phyloP scores from a whole-genome alignment of 108 stramenopile genomes.

The Asterionellopsis glacialis region DNA sequence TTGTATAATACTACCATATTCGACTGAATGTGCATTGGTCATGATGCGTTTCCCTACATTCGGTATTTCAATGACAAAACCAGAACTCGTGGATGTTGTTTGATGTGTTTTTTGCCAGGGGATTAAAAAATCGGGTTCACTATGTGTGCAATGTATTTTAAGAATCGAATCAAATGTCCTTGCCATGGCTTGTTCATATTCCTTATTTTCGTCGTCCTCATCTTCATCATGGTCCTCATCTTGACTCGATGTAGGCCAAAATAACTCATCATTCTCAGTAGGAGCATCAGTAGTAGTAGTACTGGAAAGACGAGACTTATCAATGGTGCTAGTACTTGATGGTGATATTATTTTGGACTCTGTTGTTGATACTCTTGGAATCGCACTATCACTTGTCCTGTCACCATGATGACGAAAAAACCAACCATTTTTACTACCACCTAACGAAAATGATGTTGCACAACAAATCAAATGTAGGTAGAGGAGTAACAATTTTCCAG shows the following conservation, averaged over 20 bases:
- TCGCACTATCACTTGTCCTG: too few species aligned
- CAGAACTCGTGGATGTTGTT: constrained; percentile 35
- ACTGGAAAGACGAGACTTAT: too few species aligned
- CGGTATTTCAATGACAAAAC: constrained; percentile 42
- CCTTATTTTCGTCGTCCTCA: constrained; percentile 21
- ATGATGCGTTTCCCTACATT: constrained; percentile 35
- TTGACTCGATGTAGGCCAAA: neutral
- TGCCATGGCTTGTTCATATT: constrained; percentile 9
- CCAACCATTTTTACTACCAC: too few species aligned
- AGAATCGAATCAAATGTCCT: constrained; percentile 40
- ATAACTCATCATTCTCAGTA: too few species aligned
- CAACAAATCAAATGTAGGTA: too few species aligned
- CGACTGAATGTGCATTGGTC: constrained; percentile 63
- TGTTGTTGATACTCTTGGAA: too few species aligned
- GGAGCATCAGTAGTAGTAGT: too few species aligned
- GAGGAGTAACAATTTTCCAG: too few species aligned
- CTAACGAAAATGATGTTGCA: too few species aligned
- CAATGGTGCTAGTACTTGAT: too few species aligned
- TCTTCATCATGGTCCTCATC: constrained; percentile 4
- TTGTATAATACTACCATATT: constrained; percentile 50
- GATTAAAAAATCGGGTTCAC: constrained; percentile 47
- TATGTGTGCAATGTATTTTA: constrained; percentile 51
- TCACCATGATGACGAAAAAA: too few species aligned
- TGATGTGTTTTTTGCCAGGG: constrained; percentile 52
- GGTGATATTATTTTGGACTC: too few species aligned